These are phyloP conservation scores for Henningerozyma blattae DNA, from an alignment of 805 yeast species.

Conservation along the genomic window DNA sequence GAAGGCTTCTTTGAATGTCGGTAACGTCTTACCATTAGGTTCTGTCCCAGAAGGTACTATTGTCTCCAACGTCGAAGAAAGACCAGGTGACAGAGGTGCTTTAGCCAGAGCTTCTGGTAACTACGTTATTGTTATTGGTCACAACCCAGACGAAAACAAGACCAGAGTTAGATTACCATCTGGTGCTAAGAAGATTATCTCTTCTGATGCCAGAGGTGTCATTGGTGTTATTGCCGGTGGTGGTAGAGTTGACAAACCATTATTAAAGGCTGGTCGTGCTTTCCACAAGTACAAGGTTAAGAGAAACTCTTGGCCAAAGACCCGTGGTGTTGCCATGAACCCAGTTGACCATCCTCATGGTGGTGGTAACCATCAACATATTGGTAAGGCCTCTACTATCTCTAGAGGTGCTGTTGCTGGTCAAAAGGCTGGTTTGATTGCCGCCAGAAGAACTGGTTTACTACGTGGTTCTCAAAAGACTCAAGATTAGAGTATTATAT, in stretches of 20 bases:
- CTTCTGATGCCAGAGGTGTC: constrained; percentile 97
- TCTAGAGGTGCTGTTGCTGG: constrained; percentile 99
- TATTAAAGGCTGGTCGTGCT: constrained; percentile 99
- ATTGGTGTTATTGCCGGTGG: constrained; percentile 99
- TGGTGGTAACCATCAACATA: constrained; percentile 99
- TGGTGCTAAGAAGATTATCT: constrained; percentile 94
- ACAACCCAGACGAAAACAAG: constrained; percentile 98
- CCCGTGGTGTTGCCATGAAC: constrained; percentile 99
- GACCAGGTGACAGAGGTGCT: constrained; percentile 99
- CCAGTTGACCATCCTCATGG: constrained; percentile 99
- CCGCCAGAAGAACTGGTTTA: constrained; percentile 99
- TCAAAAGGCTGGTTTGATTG: constrained; percentile 99
- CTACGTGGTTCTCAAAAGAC: constrained; percentile 98
- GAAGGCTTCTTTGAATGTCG: constrained; percentile 93
- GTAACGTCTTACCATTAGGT: constrained; percentile 95
- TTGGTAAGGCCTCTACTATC: constrained; percentile 99
- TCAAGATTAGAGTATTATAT: constrained; percentile 43
- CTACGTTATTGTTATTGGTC: constrained; percentile 98
- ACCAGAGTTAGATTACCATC: constrained; percentile 99
- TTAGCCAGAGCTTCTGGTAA: constrained; percentile 99
- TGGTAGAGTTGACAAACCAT: constrained; percentile 99
- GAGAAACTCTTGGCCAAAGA: constrained; percentile 99
- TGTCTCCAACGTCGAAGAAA: constrained; percentile 96
- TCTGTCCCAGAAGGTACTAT: constrained; percentile 99
- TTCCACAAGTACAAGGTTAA: constrained; percentile 99